phyloP scores from a whole-genome alignment of 2,329 filamentous ascomycete genomes.

The Thelonectria olida region DNA sequence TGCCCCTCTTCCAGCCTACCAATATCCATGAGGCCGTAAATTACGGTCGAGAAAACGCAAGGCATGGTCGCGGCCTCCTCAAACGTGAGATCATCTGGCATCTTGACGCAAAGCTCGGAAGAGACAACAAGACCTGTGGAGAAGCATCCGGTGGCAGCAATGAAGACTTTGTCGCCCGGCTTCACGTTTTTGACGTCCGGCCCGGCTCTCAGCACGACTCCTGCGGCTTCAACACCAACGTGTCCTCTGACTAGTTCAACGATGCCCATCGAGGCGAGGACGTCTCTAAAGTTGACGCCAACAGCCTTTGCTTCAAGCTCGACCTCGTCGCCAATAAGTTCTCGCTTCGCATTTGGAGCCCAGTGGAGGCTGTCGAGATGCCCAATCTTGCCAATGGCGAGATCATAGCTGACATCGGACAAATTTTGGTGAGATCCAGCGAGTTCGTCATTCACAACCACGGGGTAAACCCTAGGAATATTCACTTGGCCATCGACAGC shows the following conservation, averaged over 20 bases:
- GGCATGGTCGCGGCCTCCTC: slow-evolving; percentile 49
- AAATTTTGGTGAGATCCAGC: background rate
- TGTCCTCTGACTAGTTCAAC: slow-evolving; percentile 13
- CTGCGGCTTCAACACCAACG: slow-evolving; percentile 43
- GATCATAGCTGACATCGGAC: background rate
- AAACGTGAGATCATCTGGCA: slow-evolving; percentile 48
- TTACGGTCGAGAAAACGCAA: slow-evolving; percentile 46
- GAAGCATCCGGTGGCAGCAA: slow-evolving; percentile 25
- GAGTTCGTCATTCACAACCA: background rate
- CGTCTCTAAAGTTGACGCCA: slow-evolving; percentile 41
- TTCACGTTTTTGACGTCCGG: slow-evolving; percentile 39
- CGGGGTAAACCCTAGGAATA: background rate
- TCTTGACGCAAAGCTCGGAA: slow-evolving; percentile 39
- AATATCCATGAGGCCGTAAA: slow-evolving; percentile 42
- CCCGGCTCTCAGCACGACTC: slow-evolving; percentile 42
- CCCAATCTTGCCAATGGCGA: slow-evolving; percentile 15
- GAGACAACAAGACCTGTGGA: slow-evolving; percentile 41
- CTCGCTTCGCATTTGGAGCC: background rate
- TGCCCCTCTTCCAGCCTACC: background rate
- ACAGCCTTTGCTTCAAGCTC: slow-evolving; percentile 43
- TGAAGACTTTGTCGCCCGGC: slow-evolving; percentile 46
- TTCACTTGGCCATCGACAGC: background rate
- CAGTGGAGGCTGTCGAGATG: slow-evolving; percentile 35
- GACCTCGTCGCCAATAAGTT: slow-evolving; percentile 35
- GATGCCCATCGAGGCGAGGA: slow-evolving; percentile 45